Base-by-base conservation (phyloP, 495 filamentous ascomycete genomes). In the Penicillium pulvis region DNA sequence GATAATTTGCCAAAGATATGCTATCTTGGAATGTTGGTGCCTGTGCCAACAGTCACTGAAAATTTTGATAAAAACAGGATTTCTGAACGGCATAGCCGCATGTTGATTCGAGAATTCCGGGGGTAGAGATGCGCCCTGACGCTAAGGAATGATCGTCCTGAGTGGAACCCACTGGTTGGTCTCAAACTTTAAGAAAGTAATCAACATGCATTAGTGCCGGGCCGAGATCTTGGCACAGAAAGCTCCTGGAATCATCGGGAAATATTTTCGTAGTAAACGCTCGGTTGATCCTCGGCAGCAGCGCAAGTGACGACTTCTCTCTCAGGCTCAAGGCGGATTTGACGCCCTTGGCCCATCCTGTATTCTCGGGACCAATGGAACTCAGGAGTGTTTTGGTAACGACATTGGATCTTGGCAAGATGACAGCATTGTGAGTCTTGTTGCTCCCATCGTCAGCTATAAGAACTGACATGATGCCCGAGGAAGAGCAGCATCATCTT, bases 121-220 rank as follows among this genome's bases (percentile, higher is more conserved):
- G 12, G 33, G 8, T 11, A 3, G 33, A 35, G 2, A 2, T 23
- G 20, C 11, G 33, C 33, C 33, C 9, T 12, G 11, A 35, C 11
- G 11, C 9, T 35, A 12, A 12, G 33, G 9, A 35, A 11, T 35
- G 33, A 35, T 35, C 33, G 33, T 35, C 33, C 6, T 35, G 28
- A 1, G 28, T 9, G 33, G 11, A 11, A 35, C 9, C 45, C 19
- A n/a, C 12, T 48, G 20, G 7, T 48, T 48, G 44, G 48, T 51
- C n/a, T 35, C 28, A 23, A 20, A 35, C 14, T 23, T 23, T 0
- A 7, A 5, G n/a, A 51, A 10, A 6, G 30, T 51, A 51, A 51
- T 28, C 48, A 51, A 23, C 48, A 19, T 51, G 17, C 48, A 51
- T 51, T 36, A 33, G 48, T 36, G 48, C 30, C 48, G 28, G 26